Evolutionary conservation across 306 rosid genomes (phyloP).

Genomic region (Cercis canadensis): DNA sequence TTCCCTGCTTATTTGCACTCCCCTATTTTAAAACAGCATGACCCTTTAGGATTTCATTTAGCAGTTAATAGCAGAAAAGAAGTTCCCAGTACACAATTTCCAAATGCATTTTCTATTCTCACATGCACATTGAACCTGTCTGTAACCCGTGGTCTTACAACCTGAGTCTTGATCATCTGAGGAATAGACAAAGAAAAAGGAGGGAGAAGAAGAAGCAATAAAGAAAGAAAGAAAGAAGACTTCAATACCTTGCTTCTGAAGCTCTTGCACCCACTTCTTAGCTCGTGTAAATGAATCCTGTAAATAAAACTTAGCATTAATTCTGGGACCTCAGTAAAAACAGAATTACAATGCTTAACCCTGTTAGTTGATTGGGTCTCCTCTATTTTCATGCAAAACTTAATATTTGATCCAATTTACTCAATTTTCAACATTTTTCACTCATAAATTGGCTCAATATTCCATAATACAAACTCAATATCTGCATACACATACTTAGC

Average conservation of each 20-base stretch:
- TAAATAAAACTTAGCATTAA: background rate
- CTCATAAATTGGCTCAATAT: background rate
- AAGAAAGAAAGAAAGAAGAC: background rate
- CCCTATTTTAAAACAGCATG: too few species aligned
- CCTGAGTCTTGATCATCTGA: too few species aligned
- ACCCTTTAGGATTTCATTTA: too few species aligned
- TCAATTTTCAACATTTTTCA: conserved; percentile 1
- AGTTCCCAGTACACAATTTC: too few species aligned
- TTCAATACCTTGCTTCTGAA: conserved; percentile 46
- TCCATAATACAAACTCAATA: too few species aligned
- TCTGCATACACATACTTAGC: background rate
- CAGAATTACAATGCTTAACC: background rate
- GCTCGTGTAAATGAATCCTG: conserved; percentile 47
- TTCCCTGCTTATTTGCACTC: too few species aligned
- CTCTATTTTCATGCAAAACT: conserved; percentile 18
- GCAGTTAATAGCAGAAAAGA: too few species aligned
- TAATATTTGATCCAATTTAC: background rate
- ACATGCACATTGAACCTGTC: too few species aligned
- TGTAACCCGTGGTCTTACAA: too few species aligned
- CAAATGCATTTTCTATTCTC: too few species aligned
- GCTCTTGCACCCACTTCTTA: conserved; percentile 52
- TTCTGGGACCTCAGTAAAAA: background rate
- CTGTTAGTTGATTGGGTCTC: conserved; percentile 20
- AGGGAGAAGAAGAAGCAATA: too few species aligned
- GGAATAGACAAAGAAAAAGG: too few species aligned